phyloP scores from a whole-genome alignment of 2,329 filamentous ascomycete genomes.

The Talaromyces sp. region DNA sequence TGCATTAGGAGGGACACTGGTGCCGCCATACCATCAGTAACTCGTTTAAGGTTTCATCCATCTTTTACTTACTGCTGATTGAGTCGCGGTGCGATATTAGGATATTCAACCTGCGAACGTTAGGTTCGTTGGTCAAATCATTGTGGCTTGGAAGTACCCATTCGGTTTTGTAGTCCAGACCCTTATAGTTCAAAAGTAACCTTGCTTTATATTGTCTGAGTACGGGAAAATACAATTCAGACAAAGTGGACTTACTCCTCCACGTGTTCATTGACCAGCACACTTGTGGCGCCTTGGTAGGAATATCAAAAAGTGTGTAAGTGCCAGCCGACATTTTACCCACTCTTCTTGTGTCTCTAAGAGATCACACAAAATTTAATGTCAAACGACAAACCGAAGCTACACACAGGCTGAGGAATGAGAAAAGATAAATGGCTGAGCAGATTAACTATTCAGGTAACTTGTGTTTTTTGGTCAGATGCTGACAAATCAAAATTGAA shows the following conservation, averaged over 20 bases:
- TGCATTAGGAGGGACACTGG: constrained; percentile 47
- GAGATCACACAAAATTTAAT: background rate
- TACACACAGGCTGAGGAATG: background rate
- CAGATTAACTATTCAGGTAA: too few species aligned
- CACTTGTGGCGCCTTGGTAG: constrained; percentile 10
- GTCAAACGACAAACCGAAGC: background rate
- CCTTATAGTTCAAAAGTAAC: constrained; percentile 65
- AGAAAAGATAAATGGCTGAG: background rate
- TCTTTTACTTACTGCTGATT: background rate
- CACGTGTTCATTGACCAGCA: constrained; percentile 67
- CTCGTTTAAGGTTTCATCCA: too few species aligned
- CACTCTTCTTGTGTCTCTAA: background rate
- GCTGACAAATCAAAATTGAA: background rate
- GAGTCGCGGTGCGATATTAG: background rate
- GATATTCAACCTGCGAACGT: constrained; percentile 3
- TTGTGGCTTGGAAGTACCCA: constrained; percentile 16
- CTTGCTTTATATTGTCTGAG: constrained; percentile 49
- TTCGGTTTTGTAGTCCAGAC: constrained; percentile 55
- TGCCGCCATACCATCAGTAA: background rate
- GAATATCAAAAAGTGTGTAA: constrained; percentile 10
- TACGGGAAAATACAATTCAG: background rate
- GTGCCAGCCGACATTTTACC: background rate
- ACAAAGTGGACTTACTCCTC: constrained; percentile 55
- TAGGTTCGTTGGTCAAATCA: background rate
- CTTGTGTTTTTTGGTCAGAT: background rate